Evolutionary conservation across 257 asterid genomes (phyloP).

Genomic region (Solanum virginianum): DNA sequence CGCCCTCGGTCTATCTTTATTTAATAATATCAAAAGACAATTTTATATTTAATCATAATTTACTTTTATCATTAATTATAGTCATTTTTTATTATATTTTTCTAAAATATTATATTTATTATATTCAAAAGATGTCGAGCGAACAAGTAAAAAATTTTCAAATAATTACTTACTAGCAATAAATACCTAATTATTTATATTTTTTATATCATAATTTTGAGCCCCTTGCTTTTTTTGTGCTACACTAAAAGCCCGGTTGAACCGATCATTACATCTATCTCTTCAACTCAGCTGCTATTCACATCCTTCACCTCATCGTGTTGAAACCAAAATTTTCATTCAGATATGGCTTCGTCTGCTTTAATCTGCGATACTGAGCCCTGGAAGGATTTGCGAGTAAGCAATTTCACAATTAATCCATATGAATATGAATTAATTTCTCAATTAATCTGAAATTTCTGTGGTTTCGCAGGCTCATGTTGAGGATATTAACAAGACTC

Average conservation of each 20-base stretch:
- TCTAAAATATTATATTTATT: too few species aligned
- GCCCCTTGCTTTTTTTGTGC: neutral
- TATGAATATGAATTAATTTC: neutral
- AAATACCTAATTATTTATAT: too few species aligned
- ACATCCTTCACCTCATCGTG: neutral
- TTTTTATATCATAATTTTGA: neutral
- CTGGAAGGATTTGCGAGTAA: conserved; percentile 85
- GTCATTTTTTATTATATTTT: too few species aligned
- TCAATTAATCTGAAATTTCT: neutral
- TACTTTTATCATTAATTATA: too few species aligned
- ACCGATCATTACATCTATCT: neutral
- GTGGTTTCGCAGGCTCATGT: conserved; percentile 53
- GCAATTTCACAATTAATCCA: neutral
- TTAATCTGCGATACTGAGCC: conserved; percentile 54
- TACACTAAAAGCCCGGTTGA: too few species aligned
- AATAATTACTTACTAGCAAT: too few species aligned
- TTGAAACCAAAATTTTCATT: neutral
- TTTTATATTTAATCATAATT: too few species aligned
- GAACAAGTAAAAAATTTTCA: too few species aligned
- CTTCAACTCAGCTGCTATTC: neutral
- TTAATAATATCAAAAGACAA: too few species aligned
- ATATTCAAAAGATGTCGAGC: too few species aligned
- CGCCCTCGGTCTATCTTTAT: too few species aligned
- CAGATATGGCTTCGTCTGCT: conserved; percentile 59
- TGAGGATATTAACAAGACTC: conserved; percentile 66